phyloP scores from a whole-genome alignment of 2,329 filamentous ascomycete genomes.

The Clarireedia sp. region DNA sequence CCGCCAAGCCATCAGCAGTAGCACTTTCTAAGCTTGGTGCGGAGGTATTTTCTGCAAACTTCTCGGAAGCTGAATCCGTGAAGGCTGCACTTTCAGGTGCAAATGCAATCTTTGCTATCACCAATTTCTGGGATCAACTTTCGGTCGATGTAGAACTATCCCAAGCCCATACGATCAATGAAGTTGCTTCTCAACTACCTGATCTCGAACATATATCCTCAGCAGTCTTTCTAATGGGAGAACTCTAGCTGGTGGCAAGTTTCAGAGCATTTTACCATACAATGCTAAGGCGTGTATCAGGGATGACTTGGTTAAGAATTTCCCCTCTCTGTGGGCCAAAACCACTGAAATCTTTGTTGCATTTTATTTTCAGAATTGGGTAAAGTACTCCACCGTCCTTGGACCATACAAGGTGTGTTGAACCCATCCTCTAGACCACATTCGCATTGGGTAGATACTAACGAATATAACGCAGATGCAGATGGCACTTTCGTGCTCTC shows the following conservation, averaged over 20 bases:
- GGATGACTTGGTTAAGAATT: constrained; percentile 2
- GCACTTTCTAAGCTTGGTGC: background rate
- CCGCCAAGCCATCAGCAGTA: background rate
- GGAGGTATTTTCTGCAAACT: background rate
- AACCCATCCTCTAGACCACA: background rate
- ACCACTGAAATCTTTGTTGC: background rate
- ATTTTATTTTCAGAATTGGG: constrained; percentile 2
- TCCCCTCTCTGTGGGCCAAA: background rate
- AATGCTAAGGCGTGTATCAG: background rate
- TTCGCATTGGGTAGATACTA: too few species aligned
- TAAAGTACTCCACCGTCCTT: constrained; percentile 1
- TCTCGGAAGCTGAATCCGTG: background rate
- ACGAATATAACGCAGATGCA: background rate
- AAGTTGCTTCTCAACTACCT: background rate
- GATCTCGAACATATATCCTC: background rate
- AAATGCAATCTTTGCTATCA: constrained; percentile 1
- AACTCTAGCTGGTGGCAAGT: background rate
- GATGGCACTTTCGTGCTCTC: background rate
- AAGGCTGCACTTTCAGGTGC: background rate
- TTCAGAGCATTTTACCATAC: background rate
- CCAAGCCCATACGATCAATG: background rate
- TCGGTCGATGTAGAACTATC: background rate
- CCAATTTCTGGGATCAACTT: background rate
- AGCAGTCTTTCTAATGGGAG: background rate
- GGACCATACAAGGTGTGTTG: background rate